These are phyloP conservation scores for Naganishia vishniacii DNA, from an alignment of 768 basidiomycete species.

Conservation along the genomic window DNA sequence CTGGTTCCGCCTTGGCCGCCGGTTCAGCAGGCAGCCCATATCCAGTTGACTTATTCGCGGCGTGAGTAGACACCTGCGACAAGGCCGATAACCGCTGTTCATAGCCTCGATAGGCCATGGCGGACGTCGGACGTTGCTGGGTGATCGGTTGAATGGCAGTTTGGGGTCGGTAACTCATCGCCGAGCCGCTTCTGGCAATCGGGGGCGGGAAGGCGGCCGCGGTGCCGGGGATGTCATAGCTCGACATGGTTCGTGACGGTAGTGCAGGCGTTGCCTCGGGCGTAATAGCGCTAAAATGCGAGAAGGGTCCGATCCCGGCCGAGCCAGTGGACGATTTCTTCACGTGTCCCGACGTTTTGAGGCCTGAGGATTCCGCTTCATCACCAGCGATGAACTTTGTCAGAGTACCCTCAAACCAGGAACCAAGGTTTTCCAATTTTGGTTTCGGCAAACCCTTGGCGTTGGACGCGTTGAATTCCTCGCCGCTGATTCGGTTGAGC, in stretches of 20 bases:
- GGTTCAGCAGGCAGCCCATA: not conserved
- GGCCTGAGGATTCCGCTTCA: constrained; percentile 51
- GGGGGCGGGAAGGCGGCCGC: constrained; percentile 32
- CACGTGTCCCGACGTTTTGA: constrained; percentile 22
- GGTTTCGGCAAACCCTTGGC: constrained; percentile 58
- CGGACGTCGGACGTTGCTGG: constrained; percentile 53
- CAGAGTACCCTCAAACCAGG: constrained; percentile 84
- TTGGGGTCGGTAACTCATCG: constrained; percentile 59
- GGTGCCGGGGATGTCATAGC: constrained; percentile 33
- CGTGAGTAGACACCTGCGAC: constrained; percentile 2
- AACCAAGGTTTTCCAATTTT: constrained; percentile 82
- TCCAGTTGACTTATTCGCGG: not conserved
- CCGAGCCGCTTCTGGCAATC: constrained; percentile 64
- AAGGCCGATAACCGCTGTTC: constrained; percentile 6
- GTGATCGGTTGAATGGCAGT: not conserved
- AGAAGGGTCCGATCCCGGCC: constrained; percentile 68
- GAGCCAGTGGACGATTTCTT: constrained; percentile 49
- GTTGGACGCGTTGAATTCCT: constrained; percentile 50
- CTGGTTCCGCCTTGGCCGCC: not conserved
- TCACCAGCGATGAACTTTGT: constrained; percentile 89
- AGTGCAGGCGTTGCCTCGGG: constrained; percentile 54
- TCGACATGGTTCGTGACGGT: constrained; percentile 36
- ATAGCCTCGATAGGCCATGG: constrained; percentile 14
- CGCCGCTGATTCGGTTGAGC: constrained; percentile 31
- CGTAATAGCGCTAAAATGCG: constrained; percentile 87